Base-by-base conservation (phyloP, 768 basidiomycete genomes). In the Leccinum longicurvipes region DNA sequence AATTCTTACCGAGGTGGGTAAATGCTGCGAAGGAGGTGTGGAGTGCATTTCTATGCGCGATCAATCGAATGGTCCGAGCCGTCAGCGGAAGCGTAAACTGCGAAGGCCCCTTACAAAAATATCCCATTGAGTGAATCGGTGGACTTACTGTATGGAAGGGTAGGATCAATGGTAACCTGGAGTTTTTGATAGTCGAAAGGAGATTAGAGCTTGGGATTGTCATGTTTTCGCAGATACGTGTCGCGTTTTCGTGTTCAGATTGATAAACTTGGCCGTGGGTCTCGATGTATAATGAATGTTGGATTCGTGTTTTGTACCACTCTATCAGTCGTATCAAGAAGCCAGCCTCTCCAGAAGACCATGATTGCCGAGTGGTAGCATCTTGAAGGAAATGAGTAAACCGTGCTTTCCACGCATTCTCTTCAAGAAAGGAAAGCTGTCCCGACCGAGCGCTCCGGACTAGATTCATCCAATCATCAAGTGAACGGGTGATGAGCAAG, bases 51-150 rank as follows among this genome's bases (percentile, higher is more conserved):
- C 77, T 67, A 55, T 82, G 77, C 5, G 77, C 74, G 36, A 81
- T 77, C 14, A 80, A 61, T 19, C 80, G 77, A 23, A 72, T 75
- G 24, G 70, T 67, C 19, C 79, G 70, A 19, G 76, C 56, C 2
- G 69, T 65, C 39, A 82, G 59, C 9, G 80, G 75, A 50, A 78
- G 74, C 3, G 76, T 77, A 67, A 81, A 82, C 78, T 79, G 58
- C 31, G 41, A 49, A 57, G n/a, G 23, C 23, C 36, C 45, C n/a
- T 21, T 46, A 39, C 31, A 50, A 19, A 6, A 42, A 24, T 32
- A 12, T 49, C 42, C n/a, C 17, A 42, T 1, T 9, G 21, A 49
- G 27, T 15, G 10, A 24, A 50, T 25, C 4, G 23, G 34, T 9
- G 27, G 19, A 55, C 76, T 55, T 52, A 79, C 78, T 24, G 78